Evolutionary conservation across 2,329 filamentous ascomycete genomes (phyloP).

Genomic region (Madurella fahalii): DNA sequence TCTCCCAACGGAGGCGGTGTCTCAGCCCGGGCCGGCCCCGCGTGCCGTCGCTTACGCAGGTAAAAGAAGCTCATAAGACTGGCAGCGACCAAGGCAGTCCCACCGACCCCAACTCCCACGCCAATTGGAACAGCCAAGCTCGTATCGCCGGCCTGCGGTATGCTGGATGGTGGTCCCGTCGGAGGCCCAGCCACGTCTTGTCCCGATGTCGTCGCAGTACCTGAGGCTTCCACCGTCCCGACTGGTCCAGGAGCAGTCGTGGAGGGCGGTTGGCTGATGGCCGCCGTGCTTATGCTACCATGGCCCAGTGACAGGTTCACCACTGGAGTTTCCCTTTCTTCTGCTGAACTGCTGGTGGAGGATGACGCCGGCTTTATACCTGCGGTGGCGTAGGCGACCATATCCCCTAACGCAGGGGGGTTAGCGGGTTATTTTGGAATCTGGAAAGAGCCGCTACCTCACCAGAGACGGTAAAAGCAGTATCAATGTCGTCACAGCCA

Average conservation of each 20-base stretch:
- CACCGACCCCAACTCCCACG: constrained; percentile 15
- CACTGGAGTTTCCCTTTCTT: neutral
- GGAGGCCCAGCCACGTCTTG: neutral
- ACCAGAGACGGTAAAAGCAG: too few relatives aligned
- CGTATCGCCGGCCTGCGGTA: neutral
- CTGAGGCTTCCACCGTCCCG: neutral
- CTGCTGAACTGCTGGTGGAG: neutral
- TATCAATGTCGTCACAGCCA: too few relatives aligned
- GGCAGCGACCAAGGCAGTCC: constrained; percentile 8
- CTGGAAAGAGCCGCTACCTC: neutral
- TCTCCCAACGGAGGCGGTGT: constrained; percentile 14
- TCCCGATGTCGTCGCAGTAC: neutral
- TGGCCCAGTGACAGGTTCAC: too few relatives aligned
- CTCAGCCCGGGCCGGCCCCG: constrained; percentile 15
- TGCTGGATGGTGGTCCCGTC: neutral
- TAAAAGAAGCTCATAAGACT: constrained; percentile 18
- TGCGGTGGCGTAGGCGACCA: constrained; percentile 1
- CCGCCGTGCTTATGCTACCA: too few relatives aligned
- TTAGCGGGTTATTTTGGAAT: neutral
- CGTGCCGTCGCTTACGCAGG: constrained; percentile 14
- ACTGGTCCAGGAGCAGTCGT: too few relatives aligned
- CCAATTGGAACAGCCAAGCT: constrained; percentile 12
- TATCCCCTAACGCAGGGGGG: neutral
- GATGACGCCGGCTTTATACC: neutral
- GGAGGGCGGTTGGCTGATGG: too few relatives aligned